A percentile compares a stretch with the other conserved stretches of the same genome.
Conservation (phyloP, 73 alveolate species). For the Paramecium tetraurelia region DNA sequence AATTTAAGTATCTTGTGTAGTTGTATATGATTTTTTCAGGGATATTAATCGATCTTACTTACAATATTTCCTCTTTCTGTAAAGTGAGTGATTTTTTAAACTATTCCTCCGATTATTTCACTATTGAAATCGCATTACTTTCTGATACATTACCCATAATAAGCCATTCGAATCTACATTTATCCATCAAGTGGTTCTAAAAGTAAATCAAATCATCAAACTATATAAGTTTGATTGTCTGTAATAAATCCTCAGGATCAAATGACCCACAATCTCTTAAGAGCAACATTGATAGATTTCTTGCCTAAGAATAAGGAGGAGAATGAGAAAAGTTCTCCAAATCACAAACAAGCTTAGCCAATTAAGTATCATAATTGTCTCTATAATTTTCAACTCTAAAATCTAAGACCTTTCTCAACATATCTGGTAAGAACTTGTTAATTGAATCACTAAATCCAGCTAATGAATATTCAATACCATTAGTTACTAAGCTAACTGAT, state of each 20-base stretch:
- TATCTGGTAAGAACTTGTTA: neutral
- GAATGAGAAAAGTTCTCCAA: neutral
- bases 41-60: neutral
- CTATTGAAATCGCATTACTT: neutral
- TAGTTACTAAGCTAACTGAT: neutral
- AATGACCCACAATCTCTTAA: conserved; percentile 43
- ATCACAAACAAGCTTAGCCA: neutral
- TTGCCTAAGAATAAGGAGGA: neutral
- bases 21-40: neutral
- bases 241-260: neutral
- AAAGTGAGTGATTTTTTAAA: neutral
- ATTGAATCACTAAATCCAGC: conserved; percentile 15
- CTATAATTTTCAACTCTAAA: neutral
- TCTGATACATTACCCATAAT: neutral
- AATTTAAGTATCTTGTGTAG: neutral
- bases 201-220: neutral
- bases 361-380: neutral
- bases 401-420: neutral
- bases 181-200: neutral
- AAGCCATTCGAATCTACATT: conserved; percentile 11
- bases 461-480: conserved; percentile 26
- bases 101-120: neutral
- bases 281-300: neutral
- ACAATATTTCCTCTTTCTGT: neutral
- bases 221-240: neutral